Base-by-base conservation (phyloP, 164 flowering plant species). In the Saururus chinensis region DNA sequence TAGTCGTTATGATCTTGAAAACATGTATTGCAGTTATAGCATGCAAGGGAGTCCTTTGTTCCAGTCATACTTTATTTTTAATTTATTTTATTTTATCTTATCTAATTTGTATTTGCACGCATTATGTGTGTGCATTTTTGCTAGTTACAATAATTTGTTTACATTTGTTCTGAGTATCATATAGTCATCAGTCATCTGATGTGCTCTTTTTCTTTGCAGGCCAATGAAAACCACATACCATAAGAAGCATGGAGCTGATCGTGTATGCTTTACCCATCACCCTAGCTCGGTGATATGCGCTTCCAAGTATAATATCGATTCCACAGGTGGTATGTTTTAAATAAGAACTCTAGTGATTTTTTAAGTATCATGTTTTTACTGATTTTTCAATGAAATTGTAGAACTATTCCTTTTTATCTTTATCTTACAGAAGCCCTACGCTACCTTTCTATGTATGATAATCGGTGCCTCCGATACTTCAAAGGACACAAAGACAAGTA, bases 401-500 rank as follows among this genome's bases (percentile, higher is more conserved):
- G 9, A 21, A 55, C 4, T 9, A 17, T 59, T 26, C 4, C 17
- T 45, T 17, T 45, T 0, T 20, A 57, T 65, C 67, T 59, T 68
- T 21, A 64, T 49, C 72, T 70, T 21, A 53, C 86, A 91, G 99
- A 95, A 71, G 81, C 92, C 4, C 65, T 95, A 70, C 81, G 96
- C 19, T 95, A 95, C 73, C 84, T 95, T 17, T 95, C 99, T 10
- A 82, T 95, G 89, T 95, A 85, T 69, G 99, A 95, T 63, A 95
- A 95, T 78, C 79, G 99, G 45, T 82, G 87, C 70, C 95, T 95
- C 61, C 97, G 99, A 62, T 90, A 88, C 81, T 95, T 91, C 75
- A 95, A 95, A 75, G 99, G 99, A 40, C 99, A 95, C 69, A 87
- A 83, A 66, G 84, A 87, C 49, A 91, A 96, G 99, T 93, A 62